Percentiles rank a stretch among this genome's conserved stretches.
These are phyloP conservation scores for Purpureocillium takamizusanense DNA, from an alignment of 2,329 filamentous ascomycete species.

Conservation along the genomic window DNA sequence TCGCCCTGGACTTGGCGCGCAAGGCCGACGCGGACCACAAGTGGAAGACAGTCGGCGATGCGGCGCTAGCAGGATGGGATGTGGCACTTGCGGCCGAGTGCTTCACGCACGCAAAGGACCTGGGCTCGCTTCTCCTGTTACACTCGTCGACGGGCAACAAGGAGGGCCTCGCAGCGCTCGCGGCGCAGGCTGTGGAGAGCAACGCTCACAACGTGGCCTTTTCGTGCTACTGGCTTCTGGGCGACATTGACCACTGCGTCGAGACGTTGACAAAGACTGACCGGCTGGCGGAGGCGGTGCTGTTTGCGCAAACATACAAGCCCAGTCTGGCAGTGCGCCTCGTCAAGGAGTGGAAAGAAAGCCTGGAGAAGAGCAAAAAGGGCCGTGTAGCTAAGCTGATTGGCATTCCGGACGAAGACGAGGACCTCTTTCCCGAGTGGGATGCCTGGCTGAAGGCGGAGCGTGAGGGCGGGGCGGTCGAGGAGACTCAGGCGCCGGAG, in stretches of 20 bases:
- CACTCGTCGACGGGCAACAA: conserved; percentile 79
- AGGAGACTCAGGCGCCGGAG: conserved; percentile 2
- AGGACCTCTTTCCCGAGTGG: conserved; percentile 94
- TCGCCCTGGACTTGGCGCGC: conserved; percentile 75
- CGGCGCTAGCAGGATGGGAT: conserved; percentile 80
- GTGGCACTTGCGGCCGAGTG: conserved; percentile 83
- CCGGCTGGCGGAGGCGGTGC: conserved; percentile 73
- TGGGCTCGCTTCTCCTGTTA: conserved; percentile 80
- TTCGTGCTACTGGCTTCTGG: conserved; percentile 78
- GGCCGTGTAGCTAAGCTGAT: conserved; percentile 75
- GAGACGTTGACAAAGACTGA: conserved; percentile 72
- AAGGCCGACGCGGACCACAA: conserved; percentile 87
- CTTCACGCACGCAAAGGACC: conserved; percentile 82
- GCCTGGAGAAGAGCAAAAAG: conserved; percentile 77
- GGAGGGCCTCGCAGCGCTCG: conserved; percentile 63
- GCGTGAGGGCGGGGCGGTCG: conserved; percentile 49
- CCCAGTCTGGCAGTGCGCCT: conserved; percentile 63
- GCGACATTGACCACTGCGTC: conserved; percentile 73
- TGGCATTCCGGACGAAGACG: conserved; percentile 71
- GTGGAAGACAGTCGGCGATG: conserved; percentile 96
- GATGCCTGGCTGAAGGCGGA: conserved; percentile 81
- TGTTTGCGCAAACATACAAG: conserved; percentile 94
- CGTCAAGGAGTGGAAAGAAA: conserved; percentile 73
- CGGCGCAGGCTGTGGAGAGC: conserved; percentile 63
- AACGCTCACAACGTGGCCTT: conserved; percentile 91